Evolutionary conservation across 1,284 basidiomycete genomes (phyloP), one percentile per base, ranked within the genome.

Genomic region (Sporisorium iseilematis-ciliati): DNA sequence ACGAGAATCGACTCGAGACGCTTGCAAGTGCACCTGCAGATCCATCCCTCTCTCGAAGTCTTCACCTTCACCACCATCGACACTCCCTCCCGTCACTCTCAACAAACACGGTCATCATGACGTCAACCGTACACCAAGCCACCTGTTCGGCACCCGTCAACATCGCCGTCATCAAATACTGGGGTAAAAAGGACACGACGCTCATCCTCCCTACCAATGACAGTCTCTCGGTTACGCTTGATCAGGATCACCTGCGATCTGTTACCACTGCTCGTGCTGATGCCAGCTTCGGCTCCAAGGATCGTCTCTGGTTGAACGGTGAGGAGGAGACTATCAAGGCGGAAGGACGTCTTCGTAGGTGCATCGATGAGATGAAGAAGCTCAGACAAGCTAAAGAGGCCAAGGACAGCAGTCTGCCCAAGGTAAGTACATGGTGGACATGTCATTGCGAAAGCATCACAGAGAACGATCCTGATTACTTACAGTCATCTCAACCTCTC

Each of bases 141-240:
- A 97, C 95, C 21, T 91, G 91, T 12, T 92, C 94, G 65, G 95
- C 95, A 0, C 95, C 95, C 3, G 94, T 97, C 75, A 97, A 97
- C 87, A 97, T 97, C 82, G 95, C 95, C 29, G 93, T 92, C 85
- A 95, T 97, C 88, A 97, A 97, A 72, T 81, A 85, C 75, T 99
- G 96, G 96, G 96, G 96, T 77, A 99, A 99, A 88, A 92, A 95
- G 76, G 92, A 98, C 87, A 95, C 94, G 10, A 90, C 91, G 78
- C 91, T 99, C 75, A 97, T 98, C 84, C 89, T 99, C 59, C 96
- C 96, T 31, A 98, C 95, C 78, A 99, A 99, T 87, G 94, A 94
- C 7, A 98, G 96, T 23, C 90, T 99, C 31, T 97, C 95, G 2
- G 93, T 99, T 53, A 99, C 97, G 3, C 91, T 99, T 65, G 93